A percentile compares a stretch with the other conserved stretches of the same genome.
Evolutionary conservation across 2,329 filamentous ascomycete genomes (phyloP).

Genomic region (Pseudohalonectria lignicola): DNA sequence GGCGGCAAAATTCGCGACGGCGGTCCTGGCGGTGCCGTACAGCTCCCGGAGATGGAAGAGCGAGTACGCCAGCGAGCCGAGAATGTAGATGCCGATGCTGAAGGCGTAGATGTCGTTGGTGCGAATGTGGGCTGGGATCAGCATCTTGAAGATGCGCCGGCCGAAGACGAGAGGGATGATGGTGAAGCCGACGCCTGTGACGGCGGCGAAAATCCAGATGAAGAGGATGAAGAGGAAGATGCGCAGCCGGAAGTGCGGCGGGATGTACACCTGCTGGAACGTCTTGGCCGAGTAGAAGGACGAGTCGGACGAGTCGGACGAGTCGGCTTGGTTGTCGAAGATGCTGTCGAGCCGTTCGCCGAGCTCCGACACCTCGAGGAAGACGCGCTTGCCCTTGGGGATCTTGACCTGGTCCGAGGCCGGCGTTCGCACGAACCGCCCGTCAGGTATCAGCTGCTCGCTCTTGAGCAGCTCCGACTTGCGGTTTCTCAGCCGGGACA

Average conservation of each 20-base stretch:
- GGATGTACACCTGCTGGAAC: slow-evolving; percentile 68
- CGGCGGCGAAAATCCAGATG: slow-evolving; percentile 88
- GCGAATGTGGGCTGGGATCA: slow-evolving; percentile 60
- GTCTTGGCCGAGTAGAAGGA: slow-evolving; percentile 41
- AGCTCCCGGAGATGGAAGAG: slow-evolving; percentile 38
- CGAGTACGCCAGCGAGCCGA: slow-evolving; percentile 58
- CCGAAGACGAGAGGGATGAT: slow-evolving; percentile 81
- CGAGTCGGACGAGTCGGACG: neutral
- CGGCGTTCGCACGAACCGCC: slow-evolving; percentile 81
- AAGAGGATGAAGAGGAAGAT: slow-evolving; percentile 78
- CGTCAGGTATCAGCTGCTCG: slow-evolving; percentile 53
- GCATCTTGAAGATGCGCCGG: slow-evolving; percentile 60
- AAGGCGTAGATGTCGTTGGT: slow-evolving; percentile 97
- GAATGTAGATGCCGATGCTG: slow-evolving; percentile 74
- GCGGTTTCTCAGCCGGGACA: slow-evolving; percentile 21
- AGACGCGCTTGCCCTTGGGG: slow-evolving; percentile 71
- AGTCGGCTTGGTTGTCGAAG: neutral
- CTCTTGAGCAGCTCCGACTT: slow-evolving; percentile 35
- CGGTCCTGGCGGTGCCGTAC: slow-evolving; percentile 18
- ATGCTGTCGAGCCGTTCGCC: slow-evolving; percentile 52
- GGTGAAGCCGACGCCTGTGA: slow-evolving; percentile 75
- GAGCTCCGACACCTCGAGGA: slow-evolving; percentile 61
- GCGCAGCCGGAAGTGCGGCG: slow-evolving; percentile 70
- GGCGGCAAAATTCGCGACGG: slow-evolving; percentile 12
- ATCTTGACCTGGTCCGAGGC: slow-evolving; percentile 93